Conservation (phyloP, 345 rosid species). For the Gossypium raimondii region DNA sequence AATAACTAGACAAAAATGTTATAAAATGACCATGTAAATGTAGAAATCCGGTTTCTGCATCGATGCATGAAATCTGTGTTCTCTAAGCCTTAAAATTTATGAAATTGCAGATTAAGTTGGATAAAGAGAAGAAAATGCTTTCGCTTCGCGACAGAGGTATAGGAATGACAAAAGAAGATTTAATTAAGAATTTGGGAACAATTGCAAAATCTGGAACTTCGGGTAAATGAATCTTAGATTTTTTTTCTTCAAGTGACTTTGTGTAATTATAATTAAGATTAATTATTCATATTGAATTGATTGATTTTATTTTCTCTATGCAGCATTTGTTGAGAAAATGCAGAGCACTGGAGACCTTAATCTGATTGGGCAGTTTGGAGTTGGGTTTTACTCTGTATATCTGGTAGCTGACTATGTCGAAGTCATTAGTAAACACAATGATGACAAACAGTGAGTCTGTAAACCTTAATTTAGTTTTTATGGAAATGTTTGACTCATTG, state of each 20-base stretch:
- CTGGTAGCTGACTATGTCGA: conserved; percentile 97
- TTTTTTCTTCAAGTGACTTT: background rate
- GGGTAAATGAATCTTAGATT: conserved; percentile 37
- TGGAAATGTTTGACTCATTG: background rate
- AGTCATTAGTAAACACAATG: conserved; percentile 94
- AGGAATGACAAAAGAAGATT: conserved; percentile 98
- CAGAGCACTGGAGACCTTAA: conserved; percentile 92
- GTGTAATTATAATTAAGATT: background rate
- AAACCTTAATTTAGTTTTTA: background rate
- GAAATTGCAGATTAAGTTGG: conserved; percentile 75
- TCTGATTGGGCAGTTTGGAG: conserved; percentile 98
- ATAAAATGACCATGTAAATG: background rate
- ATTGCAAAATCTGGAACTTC: conserved; percentile 99
- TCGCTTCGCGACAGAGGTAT: conserved; percentile 93
- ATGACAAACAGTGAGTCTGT: conserved; percentile 75
- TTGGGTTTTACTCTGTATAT: conserved; percentile 97
- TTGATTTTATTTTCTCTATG: conserved; percentile 5
- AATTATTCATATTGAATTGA: background rate
- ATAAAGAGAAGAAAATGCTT: conserved; percentile 77
- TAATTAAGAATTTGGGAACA: conserved; percentile 95
- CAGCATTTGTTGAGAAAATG: conserved; percentile 99
- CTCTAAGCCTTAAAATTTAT: background rate
- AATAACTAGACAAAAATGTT: background rate
- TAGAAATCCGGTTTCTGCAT: background rate
- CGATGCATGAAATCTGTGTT: background rate